Conservation (phyloP, 2,329 filamentous ascomycete species). For the Colletotrichum camelliae region DNA sequence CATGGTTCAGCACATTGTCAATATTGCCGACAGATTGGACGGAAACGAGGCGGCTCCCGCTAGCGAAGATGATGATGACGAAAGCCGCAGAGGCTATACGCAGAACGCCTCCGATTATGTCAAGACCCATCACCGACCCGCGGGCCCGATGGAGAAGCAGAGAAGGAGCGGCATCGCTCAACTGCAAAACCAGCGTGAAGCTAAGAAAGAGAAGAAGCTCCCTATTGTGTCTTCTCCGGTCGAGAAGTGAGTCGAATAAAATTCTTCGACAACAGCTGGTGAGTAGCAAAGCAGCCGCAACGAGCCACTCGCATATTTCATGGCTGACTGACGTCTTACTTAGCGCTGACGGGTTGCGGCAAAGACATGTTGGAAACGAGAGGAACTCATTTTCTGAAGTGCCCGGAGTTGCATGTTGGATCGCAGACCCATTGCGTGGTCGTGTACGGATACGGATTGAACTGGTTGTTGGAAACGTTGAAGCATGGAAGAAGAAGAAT, state of each 20-base stretch:
- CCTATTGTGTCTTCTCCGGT: not conserved
- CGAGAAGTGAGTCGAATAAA: not conserved
- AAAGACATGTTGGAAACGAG: not conserved
- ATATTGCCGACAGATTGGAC: not conserved
- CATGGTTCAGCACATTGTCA: not conserved
- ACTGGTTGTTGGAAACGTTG: not conserved
- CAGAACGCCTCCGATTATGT: not conserved
- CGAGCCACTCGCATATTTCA: not conserved
- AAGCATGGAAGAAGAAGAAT: not conserved
- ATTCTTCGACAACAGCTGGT: not conserved
- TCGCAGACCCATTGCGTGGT: not conserved
- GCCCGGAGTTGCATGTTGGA: not conserved
- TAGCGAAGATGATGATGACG: not conserved
- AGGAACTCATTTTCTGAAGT: not conserved
- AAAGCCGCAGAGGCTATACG: not conserved
- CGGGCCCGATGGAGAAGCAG: not conserved
- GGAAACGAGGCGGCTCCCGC: not conserved
- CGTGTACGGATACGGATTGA: not conserved
- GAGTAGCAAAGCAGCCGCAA: not conserved
- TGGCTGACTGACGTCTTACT: not conserved
- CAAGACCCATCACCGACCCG: not conserved
- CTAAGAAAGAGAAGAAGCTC: not conserved
- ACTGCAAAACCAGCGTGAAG: not conserved
- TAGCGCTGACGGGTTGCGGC: not conserved
- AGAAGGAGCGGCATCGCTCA: not conserved